Conservation (phyloP, 75 land plant species). For the Picea glauca region DNA sequence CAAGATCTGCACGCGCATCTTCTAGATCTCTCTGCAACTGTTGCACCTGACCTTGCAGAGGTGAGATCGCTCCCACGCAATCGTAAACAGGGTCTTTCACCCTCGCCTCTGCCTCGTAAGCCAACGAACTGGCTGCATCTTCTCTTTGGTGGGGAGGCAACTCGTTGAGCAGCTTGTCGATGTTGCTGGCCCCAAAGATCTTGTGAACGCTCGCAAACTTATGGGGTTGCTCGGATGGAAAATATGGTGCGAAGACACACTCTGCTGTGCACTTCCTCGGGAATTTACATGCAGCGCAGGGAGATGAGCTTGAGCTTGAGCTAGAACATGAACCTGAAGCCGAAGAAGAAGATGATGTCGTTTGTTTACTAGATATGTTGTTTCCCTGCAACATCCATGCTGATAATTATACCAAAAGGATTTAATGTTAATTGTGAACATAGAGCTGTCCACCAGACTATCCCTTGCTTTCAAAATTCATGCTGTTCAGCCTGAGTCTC, state of each 20-base stretch:
- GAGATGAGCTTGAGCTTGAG: conserved; percentile 31
- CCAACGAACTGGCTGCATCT: conserved; percentile 54
- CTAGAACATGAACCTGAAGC: too few species aligned
- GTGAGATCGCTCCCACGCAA: conserved; percentile 54
- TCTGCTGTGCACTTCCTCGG: conserved; percentile 49
- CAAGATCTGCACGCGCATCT: conserved; percentile 9
- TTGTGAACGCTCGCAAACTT: conserved; percentile 59
- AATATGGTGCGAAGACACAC: conserved; percentile 56
- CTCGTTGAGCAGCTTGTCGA: conserved; percentile 55
- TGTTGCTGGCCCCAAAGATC: conserved; percentile 57
- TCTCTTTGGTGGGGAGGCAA: conserved; percentile 46
- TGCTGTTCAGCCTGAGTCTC: too few species aligned
- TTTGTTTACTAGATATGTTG: too few species aligned
- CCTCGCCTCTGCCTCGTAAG: conserved; percentile 50
- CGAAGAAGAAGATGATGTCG: too few species aligned
- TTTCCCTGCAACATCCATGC: too few species aligned
- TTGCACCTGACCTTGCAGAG: conserved; percentile 43
- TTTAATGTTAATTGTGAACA: too few species aligned
- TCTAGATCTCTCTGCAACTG: conserved; percentile 27
- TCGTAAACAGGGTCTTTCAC: conserved; percentile 63
- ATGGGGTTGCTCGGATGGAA: conserved; percentile 55
- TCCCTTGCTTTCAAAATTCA: too few species aligned
- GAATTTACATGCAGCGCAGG: conserved; percentile 63
- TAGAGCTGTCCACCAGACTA: too few species aligned
- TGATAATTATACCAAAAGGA: too few species aligned